Conservation (phyloP, 2,329 filamentous ascomycete species). For the Trichoderma gracile region DNA sequence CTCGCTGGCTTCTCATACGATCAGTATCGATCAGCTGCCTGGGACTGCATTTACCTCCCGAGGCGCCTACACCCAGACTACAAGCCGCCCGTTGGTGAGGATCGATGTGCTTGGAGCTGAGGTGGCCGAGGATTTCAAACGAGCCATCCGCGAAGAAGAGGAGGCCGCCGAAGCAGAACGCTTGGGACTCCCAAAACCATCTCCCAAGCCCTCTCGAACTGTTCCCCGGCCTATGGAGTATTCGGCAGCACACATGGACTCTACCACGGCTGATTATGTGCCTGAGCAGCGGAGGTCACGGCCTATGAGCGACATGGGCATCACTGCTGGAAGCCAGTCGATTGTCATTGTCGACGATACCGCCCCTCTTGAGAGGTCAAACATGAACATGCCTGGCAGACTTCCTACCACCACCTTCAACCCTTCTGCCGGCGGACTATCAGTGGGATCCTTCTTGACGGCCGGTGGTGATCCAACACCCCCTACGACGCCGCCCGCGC, state of each 20-base stretch:
- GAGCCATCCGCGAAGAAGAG: constrained; percentile 70
- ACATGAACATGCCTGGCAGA: constrained; percentile 54
- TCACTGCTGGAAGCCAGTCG: constrained; percentile 82
- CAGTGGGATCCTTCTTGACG: constrained; percentile 51
- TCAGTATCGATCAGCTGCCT: constrained; percentile 59
- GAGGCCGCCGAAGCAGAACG: constrained; percentile 43
- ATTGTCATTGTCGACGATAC: constrained; percentile 84
- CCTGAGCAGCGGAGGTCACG: constrained; percentile 39
- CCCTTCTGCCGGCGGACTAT: constrained; percentile 54
- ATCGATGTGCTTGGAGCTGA: constrained; percentile 82
- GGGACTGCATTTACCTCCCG: constrained; percentile 62
- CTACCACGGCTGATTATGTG: constrained; percentile 40
- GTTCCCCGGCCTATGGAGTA: constrained; percentile 42
- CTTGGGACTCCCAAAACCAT: constrained; percentile 28
- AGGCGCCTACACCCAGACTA: constrained; percentile 46
- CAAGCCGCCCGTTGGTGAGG: constrained; percentile 57
- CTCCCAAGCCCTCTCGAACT: constrained; percentile 25
- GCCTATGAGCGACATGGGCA: constrained; percentile 55
- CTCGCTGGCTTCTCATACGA: constrained; percentile 52
- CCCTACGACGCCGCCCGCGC: constrained; percentile 60
- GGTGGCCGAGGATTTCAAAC: constrained; percentile 76
- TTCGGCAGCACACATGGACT: constrained; percentile 48
- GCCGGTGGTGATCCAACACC: constrained; percentile 58
- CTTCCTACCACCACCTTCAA: constrained; percentile 45
- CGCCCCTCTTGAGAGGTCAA: constrained; percentile 48